phyloP scores from a whole-genome alignment of 768 basidiomycete species.

The Russula dissimulans region DNA sequence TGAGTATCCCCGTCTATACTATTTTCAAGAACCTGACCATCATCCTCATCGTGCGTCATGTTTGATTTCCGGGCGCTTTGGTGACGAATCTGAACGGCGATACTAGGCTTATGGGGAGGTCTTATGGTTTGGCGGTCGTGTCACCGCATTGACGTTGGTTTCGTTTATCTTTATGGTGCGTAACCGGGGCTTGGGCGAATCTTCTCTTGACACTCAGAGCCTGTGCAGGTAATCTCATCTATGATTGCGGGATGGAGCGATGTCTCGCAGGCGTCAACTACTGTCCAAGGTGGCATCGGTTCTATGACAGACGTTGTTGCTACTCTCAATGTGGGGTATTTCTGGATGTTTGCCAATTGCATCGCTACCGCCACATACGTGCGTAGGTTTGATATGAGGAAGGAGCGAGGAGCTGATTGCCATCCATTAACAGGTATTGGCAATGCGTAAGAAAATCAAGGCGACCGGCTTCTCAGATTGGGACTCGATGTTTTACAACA shows the following conservation, averaged over 20 bases:
- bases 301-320: constrained; percentile 39
- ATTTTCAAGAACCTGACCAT: constrained; percentile 99
- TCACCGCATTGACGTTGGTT: constrained; percentile 79
- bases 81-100: not conserved
- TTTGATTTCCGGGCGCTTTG: constrained; percentile 1
- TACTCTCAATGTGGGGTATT: constrained; percentile 71
- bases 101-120: constrained; percentile 92
- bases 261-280: constrained; percentile 28
- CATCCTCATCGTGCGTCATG: constrained; percentile 75
- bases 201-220: not conserved
- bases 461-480: constrained; percentile 91
- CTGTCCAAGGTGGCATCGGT: constrained; percentile 23
- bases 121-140: constrained; percentile 87
- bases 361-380: constrained; percentile 84
- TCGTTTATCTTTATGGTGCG: constrained; percentile 89
- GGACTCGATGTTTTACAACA: constrained; percentile 99
- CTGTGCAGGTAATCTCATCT: constrained; percentile 73
- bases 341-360: constrained; percentile 97
- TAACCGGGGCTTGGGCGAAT: not conserved
- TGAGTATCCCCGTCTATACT: constrained; percentile 95
- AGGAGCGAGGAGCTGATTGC: not conserved
- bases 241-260: constrained; percentile 94
- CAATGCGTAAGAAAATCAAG: constrained; percentile 97
- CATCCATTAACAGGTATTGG: constrained; percentile 55
- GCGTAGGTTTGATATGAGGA: constrained; percentile 26